Conservation (phyloP, 176 grass and related monocot genomes). For the Rhynchospora pubera region DNA sequence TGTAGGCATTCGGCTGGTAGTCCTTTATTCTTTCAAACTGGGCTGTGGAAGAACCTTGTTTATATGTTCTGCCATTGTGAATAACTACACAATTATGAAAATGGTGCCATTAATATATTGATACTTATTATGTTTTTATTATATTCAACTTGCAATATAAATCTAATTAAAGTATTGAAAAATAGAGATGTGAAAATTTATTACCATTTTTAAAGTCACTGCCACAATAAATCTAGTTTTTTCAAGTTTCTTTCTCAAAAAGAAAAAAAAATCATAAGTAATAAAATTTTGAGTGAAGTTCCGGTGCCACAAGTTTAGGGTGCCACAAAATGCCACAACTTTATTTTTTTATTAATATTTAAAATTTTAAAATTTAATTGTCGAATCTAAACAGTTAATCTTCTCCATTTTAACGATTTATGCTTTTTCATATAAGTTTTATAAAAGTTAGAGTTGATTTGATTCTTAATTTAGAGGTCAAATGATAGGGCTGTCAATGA, state of each 20-base stretch:
- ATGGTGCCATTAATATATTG: background rate
- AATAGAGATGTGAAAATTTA: background rate
- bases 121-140: background rate
- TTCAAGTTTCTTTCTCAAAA: background rate
- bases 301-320: too few relatives aligned
- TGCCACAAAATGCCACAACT: too few relatives aligned
- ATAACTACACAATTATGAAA: background rate
- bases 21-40: background rate
- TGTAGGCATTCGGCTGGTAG: background rate
- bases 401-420: too few relatives aligned
- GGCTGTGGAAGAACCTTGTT: background rate
- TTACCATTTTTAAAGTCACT: background rate
- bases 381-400: too few relatives aligned
- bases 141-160: too few relatives aligned
- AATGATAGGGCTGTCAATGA: too few relatives aligned
- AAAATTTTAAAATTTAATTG: too few relatives aligned
- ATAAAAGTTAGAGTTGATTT: too few relatives aligned
- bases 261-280: background rate
- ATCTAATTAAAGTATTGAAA: background rate
- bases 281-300: background rate
- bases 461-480: too few relatives aligned
- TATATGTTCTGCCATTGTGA: background rate
- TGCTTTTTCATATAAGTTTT: too few relatives aligned
- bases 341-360: too few relatives aligned
- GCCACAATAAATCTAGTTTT: background rate